Evolutionary conservation across 345 rosid genomes (phyloP), one percentile per base, ranked within the genome.

Genomic region (Raphanus raphanistrum): DNA sequence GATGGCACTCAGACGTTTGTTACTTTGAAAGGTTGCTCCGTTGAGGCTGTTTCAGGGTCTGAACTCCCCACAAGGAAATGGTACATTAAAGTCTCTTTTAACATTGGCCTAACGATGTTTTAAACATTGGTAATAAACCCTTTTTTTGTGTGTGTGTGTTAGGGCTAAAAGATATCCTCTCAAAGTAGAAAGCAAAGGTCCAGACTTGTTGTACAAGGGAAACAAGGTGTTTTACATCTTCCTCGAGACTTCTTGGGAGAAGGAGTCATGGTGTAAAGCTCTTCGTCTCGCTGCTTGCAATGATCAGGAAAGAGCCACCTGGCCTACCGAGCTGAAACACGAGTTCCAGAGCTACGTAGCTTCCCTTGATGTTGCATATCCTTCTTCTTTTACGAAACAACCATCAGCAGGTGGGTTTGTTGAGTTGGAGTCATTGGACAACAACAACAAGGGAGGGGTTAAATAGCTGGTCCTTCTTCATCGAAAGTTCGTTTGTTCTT

Each of bases 251-350:
- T 88, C 97, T 43, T 95, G 97, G 98, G 98, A 92, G 84, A 95
- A 95, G 86, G 99, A 95, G 79, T 87, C 98, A 8, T 95, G 99
- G 99, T 95, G 98, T 81, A 92, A 88, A 81, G 92, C 96, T 63
- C 96, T 95, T 35, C 98, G 97, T 80, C 87, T 90, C 71, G 97
- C 93, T 79, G 89, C 98, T 66, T 86, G 90, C 78, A 79, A 81
- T 60, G 86, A 90, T 78, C 83, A 84, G n/a, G 84, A 84, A 76
- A 89, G 55, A 36, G 81, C 84, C 67, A 79, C 78, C 6, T 90
- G 96, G 96, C 83, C 89, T 66, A 61, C 84, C 59, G 84, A 84
- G 70, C 66, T 89, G 85, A 84, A 80, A 66, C 81, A 74, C 15
- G 92, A 88, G 2, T 95, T 92, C 79, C 88, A 75, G 15, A 41